phyloP scores from a whole-genome alignment of 768 basidiomycete species.

The Russula sp. region DNA sequence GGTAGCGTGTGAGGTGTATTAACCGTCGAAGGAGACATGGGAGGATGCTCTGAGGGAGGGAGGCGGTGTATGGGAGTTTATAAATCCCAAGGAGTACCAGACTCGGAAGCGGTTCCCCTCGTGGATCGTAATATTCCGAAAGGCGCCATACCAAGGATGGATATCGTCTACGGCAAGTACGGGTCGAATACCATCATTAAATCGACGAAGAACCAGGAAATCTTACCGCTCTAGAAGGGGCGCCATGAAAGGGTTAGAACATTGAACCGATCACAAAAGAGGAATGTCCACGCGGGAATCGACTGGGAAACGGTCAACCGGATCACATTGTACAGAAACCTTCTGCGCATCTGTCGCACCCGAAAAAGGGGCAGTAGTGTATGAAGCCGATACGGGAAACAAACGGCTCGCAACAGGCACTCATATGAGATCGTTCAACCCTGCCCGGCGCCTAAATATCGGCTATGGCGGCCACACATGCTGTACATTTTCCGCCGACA shows the following conservation, averaged over 20 bases:
- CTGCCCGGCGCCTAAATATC: neutral
- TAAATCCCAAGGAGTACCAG: constrained; percentile 13
- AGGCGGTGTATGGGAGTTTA: constrained; percentile 8
- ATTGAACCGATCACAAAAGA: constrained; percentile 4
- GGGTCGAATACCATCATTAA: constrained; percentile 13
- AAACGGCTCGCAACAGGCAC: too few relatives aligned
- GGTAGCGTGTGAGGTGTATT: constrained; percentile 1
- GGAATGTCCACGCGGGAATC: constrained; percentile 4
- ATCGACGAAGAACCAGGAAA: neutral
- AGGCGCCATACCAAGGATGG: constrained; percentile 21
- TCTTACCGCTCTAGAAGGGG: constrained; percentile 4
- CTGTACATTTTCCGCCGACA: neutral
- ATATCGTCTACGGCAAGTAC: constrained; percentile 1
- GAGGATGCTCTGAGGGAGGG: constrained; percentile 5
- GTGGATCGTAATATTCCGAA: constrained; percentile 1
- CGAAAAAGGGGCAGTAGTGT: neutral
- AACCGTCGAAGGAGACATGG: constrained; percentile 1
- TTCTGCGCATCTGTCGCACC: too few relatives aligned
- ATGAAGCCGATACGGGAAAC: neutral
- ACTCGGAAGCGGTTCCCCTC: constrained; percentile 9
- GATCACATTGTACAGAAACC: neutral
- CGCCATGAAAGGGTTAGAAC: constrained; percentile 17
- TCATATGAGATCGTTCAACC: too few relatives aligned
- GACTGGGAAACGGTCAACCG: neutral
- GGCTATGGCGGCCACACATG: neutral